These are phyloP conservation scores for Botrytis byssoidea DNA, from an alignment of 2,329 filamentous ascomycete species.

Conservation along the genomic window DNA sequence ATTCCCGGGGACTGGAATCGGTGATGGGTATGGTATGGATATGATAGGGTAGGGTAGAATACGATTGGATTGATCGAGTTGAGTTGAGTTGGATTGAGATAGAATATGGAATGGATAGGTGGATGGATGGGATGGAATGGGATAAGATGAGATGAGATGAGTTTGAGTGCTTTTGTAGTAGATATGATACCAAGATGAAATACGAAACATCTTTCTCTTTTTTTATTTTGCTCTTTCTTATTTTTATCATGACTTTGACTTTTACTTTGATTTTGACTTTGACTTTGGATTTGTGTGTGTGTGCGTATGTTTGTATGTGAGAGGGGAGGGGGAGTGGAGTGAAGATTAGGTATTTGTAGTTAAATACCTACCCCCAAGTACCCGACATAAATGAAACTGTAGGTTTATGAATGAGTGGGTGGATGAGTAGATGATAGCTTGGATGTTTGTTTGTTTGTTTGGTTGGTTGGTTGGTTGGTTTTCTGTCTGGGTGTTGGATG, in stretches of 20 bases:
- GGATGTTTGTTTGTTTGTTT: too few relatives aligned
- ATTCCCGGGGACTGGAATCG: background rate
- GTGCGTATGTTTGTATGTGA: too few relatives aligned
- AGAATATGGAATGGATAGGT: background rate
- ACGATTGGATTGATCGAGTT: background rate
- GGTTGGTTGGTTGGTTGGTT: too few relatives aligned
- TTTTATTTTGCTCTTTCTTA: background rate
- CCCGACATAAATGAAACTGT: too few relatives aligned
- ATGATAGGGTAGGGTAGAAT: background rate
- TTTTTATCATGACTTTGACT: background rate
- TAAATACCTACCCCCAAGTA: too few relatives aligned
- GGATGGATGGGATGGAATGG: background rate
- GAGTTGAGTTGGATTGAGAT: background rate
- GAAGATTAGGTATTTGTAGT: too few relatives aligned
- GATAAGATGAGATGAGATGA: background rate
- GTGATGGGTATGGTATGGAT: background rate
- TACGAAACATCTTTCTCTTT: conserved; percentile 8
- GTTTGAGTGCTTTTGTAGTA: conserved; percentile 12
- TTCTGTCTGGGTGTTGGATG: too few relatives aligned
- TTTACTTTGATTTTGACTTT: background rate
- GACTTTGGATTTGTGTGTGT: too few relatives aligned
- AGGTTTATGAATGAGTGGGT: too few relatives aligned
- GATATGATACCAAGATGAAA: conserved; percentile 22
- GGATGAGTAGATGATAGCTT: too few relatives aligned
- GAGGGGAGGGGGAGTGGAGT: too few relatives aligned